Percentiles rank a stretch among this genome's conserved stretches.
Conservation (phyloP, 768 basidiomycete genomes). For the Lentinula guzmanii region DNA sequence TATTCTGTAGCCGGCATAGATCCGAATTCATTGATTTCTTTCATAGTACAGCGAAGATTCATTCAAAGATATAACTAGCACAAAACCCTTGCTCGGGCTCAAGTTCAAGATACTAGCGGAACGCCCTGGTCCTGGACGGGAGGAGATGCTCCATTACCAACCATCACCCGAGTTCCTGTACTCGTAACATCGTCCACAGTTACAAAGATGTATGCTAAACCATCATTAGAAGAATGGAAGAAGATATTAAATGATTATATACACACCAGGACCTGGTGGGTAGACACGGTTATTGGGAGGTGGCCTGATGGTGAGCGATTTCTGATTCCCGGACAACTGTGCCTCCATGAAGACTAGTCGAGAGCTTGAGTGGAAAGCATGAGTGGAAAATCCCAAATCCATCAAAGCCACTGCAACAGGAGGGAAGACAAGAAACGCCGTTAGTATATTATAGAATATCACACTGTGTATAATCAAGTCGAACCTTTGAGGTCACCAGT, state of each 20-base stretch:
- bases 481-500: slow-evolving; percentile 13
- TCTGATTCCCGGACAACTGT: slow-evolving; percentile 19
- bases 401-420: slow-evolving; percentile 23
- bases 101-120: neutral
- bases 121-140: slow-evolving; percentile 10
- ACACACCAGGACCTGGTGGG: slow-evolving; percentile 23
- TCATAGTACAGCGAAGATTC: no score
- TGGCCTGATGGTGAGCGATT: slow-evolving; percentile 23
- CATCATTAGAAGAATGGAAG: neutral
- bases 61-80: no score
- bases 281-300: slow-evolving; percentile 29
- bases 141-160: slow-evolving; percentile 11
- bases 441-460: neutral
- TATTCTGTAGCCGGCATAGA: no score
- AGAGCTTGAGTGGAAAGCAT: slow-evolving; percentile 28
- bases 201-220: slow-evolving; percentile 7
- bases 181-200: slow-evolving; percentile 13
- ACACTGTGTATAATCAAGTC: neutral
- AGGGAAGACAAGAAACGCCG: neutral
- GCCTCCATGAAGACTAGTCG: slow-evolving; percentile 28
- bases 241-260: neutral
- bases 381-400: slow-evolving; percentile 29
- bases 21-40: no score
- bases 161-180: slow-evolving; percentile 10
- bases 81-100: neutral